A percentile compares a stretch with the other conserved stretches of the same genome.
Evolutionary conservation across 176 grass and related monocot species (phyloP).

Genomic region (Oryza glaberrima): DNA sequence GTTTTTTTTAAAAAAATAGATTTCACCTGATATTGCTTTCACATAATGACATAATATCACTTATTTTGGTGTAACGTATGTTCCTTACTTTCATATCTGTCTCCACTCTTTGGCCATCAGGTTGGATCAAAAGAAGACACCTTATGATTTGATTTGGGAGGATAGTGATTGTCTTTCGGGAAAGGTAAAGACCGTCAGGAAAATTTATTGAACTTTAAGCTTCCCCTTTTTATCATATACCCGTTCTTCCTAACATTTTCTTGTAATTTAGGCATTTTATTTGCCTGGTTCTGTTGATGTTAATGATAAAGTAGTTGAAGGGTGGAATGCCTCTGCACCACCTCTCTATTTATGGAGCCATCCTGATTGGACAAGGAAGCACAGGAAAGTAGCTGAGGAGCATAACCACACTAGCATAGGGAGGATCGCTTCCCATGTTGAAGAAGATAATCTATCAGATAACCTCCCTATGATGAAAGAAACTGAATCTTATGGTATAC

Average conservation of each 20-base stretch:
- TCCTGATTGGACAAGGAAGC: constrained; percentile 69
- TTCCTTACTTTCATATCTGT: not conserved
- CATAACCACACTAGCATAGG: constrained; percentile 47
- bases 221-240: not conserved
- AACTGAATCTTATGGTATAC: constrained; percentile 26
- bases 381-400: constrained; percentile 61
- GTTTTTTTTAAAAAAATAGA: too few relatives aligned
- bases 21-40: not conserved
- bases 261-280: constrained; percentile 79
- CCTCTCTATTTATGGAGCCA: constrained; percentile 91
- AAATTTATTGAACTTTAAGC: not conserved
- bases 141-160: constrained; percentile 93
- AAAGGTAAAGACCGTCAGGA: constrained; percentile 58
- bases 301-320: constrained; percentile 75
- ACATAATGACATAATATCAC: not conserved
- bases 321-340: constrained; percentile 84
- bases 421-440: not conserved
- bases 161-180: constrained; percentile 70
- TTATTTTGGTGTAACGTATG: not conserved
- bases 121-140: constrained; percentile 65
- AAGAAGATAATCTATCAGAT: constrained; percentile 23
- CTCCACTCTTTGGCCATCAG: constrained; percentile 38
- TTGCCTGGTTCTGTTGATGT: constrained; percentile 87
- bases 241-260: constrained; percentile 21
- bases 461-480: constrained; percentile 7